Evolutionary conservation across 2,329 filamentous ascomycete genomes (phyloP).

Genomic region (Phaeosphaeriaceae sp.): DNA sequence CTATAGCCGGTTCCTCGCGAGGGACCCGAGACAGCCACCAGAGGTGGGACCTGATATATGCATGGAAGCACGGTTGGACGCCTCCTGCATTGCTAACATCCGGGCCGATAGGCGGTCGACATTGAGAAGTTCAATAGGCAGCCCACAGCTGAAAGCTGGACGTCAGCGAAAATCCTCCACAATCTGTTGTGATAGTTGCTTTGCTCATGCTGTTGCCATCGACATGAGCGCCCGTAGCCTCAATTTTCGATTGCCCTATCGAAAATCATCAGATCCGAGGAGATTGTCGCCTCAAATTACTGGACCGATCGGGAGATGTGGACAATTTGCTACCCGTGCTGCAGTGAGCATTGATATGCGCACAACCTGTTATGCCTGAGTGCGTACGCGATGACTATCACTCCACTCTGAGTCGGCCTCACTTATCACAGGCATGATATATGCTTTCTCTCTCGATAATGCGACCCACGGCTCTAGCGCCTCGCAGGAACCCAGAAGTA

Average conservation of each 20-base stretch:
- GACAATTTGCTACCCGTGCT: not conserved
- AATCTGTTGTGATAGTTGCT: not conserved
- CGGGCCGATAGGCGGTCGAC: conserved; percentile 20
- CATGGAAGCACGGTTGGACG: conserved; percentile 25
- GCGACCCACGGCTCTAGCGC: not conserved
- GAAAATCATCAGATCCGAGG: not conserved
- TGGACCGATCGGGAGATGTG: not conserved
- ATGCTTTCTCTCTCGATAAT: not conserved
- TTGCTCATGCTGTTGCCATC: not conserved
- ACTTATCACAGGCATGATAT: not conserved
- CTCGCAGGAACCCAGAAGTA: too few relatives aligned
- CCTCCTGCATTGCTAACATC: conserved; percentile 22
- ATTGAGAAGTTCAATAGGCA: conserved; percentile 16
- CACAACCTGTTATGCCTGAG: not conserved
- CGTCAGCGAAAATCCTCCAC: not conserved
- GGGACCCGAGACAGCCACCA: conserved; percentile 22
- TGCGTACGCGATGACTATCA: not conserved
- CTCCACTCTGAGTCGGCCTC: not conserved
- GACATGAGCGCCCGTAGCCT: not conserved
- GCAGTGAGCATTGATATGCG: not conserved
- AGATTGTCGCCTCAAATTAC: not conserved
- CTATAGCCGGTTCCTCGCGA: conserved; percentile 44
- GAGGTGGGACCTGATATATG: conserved; percentile 22
- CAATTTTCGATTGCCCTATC: not conserved
- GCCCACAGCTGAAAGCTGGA: conserved; percentile 6